Percentiles rank a stretch among this genome's conserved stretches.
Evolutionary conservation across 2,329 filamentous ascomycete species (phyloP).

Genomic region (Trichoderma gracile): DNA sequence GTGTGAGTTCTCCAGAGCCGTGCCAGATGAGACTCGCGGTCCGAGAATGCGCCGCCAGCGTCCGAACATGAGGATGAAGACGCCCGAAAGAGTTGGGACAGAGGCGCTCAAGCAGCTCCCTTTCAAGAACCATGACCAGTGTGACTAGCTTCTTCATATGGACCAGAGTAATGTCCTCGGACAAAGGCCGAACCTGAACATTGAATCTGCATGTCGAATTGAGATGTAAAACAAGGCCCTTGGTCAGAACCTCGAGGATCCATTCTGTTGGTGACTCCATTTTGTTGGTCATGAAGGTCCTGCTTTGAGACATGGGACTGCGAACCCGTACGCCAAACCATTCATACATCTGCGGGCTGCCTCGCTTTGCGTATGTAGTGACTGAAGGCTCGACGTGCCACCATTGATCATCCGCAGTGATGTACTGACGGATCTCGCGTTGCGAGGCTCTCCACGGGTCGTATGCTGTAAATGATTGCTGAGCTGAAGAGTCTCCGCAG

Average conservation of each 20-base stretch:
- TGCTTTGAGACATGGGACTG: conserved; percentile 26
- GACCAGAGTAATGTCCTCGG: neutral
- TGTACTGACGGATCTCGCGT: too few relatives aligned
- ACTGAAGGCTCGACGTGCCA: conserved; percentile 25
- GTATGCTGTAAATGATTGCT: conserved; percentile 5
- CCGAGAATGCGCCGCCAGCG: conserved; percentile 11
- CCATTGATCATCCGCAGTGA: neutral
- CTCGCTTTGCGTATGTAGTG: conserved; percentile 18
- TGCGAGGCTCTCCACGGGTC: too few relatives aligned
- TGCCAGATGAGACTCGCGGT: conserved; percentile 4
- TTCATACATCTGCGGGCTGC: conserved; percentile 26
- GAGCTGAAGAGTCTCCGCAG: conserved; percentile 21
- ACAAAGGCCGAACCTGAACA: conserved; percentile 16
- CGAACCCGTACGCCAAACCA: conserved; percentile 35
- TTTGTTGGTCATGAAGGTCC: neutral
- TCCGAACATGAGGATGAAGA: conserved; percentile 5
- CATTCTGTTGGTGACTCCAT: neutral
- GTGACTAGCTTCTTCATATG: conserved; percentile 26
- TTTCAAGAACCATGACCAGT: conserved; percentile 28
- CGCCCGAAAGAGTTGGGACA: conserved; percentile 7
- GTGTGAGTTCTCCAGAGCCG: neutral
- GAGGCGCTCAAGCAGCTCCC: conserved; percentile 19
- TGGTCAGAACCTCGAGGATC: conserved; percentile 25
- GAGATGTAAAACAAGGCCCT: conserved; percentile 29
- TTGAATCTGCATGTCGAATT: conserved; percentile 33